phyloP scores from a whole-genome alignment of 2,329 filamentous ascomycete species.

The Magnaporthiopsis rhizophila region DNA sequence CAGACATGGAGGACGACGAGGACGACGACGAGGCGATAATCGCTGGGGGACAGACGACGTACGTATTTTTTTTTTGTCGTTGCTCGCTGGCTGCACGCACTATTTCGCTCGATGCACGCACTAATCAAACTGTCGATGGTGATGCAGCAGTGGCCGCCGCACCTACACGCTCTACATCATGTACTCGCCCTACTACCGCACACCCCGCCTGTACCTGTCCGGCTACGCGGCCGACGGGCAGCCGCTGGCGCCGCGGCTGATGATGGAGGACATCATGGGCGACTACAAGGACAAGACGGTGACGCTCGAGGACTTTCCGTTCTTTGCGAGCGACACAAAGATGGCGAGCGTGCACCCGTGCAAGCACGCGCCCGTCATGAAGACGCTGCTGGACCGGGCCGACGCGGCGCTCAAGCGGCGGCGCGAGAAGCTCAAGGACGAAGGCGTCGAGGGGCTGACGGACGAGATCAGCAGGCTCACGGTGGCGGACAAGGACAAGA shows the following conservation, averaged over 20 bases:
- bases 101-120: too few relatives aligned
- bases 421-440: constrained; percentile 62
- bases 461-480: constrained; percentile 67
- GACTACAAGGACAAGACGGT: constrained; percentile 67
- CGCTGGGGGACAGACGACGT: too few relatives aligned
- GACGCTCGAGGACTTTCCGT: constrained; percentile 94
- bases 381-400: constrained; percentile 87
- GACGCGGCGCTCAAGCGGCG: constrained; percentile 88
- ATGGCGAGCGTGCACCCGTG: constrained; percentile 97
- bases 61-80: too few relatives aligned
- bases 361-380: constrained; percentile 97
- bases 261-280: constrained; percentile 32
- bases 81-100: too few relatives aligned
- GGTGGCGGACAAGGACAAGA: constrained; percentile 25
- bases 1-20: constrained; percentile 97
- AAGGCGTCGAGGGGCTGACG: constrained; percentile 76
- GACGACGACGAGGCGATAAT: too few relatives aligned
- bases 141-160: constrained; percentile 62
- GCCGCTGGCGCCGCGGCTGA: constrained; percentile 25
- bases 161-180: constrained; percentile 99
- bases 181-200: constrained; percentile 94
- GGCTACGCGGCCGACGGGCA: constrained; percentile 76
- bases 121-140: too few relatives aligned
- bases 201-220: constrained; percentile 88
- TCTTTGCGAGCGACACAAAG: constrained; percentile 84